Base-by-base conservation (phyloP, 805 yeast genomes). In the Candida lessepsii region DNA sequence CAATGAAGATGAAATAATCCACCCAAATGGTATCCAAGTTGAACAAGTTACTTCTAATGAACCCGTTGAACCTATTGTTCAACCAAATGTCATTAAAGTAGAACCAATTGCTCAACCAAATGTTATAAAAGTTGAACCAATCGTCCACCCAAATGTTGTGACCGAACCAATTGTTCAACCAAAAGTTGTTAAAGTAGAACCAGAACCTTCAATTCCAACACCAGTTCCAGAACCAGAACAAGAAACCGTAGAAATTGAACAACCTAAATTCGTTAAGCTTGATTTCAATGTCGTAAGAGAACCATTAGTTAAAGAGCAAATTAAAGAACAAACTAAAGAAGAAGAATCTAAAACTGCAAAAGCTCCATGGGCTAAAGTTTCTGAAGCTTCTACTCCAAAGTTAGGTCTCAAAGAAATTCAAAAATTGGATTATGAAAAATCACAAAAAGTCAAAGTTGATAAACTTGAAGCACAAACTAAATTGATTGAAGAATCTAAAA, bases 311-410 rank as follows among this genome's bases (percentile, higher is more conserved):
- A 19, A 26, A 31, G 23, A 29, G n/a, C 33, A 27, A n/a, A 25
- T 16, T 20, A 15, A 32, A 5, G 17, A 23, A 14, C 7, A 8
- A 5, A 33, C 21, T 7, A 32, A 32, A 15, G 26, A 9, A 5
- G n/a, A n/a, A 20, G 17, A 27, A 36, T 8, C 32, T 32, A 45
- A 20, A 39, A 35, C 25, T 17, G 3, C 47, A 33, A 54, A 68
- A 21, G 82, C 82, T 4, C 82, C 83, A 31, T 78, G 82, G 82
- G 81, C 81, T n/a, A 44, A 53, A 1, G 51, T 56, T 16, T 18
- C 46, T 52, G 40, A 44, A 5, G 29, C 15, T 27, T 31, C 41
- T 14, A 29, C 44, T 10, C 78, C 79, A 9, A 54, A 61, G n/a
- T 42, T 75, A 39, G 61, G 81, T 0, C 61, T 78, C 50, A 67